A percentile compares a stretch with the other conserved stretches of the same genome.
Evolutionary conservation across 2,329 filamentous ascomycete species (phyloP).

Genomic region (Claviceps sp.): DNA sequence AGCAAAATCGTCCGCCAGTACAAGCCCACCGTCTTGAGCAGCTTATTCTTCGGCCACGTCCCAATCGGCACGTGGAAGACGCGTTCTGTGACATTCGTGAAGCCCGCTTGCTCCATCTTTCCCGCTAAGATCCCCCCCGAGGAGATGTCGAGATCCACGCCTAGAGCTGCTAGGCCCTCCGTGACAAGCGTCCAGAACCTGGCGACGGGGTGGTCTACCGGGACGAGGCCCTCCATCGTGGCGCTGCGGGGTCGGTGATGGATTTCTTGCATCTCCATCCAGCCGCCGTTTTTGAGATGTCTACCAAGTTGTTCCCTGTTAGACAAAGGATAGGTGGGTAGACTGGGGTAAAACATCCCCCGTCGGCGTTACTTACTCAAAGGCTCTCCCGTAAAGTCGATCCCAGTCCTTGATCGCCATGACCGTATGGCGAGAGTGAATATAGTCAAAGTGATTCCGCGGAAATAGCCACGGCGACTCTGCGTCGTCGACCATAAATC

Average conservation of each 20-base stretch:
- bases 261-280: conserved; percentile 43
- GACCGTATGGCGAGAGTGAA: conserved; percentile 44
- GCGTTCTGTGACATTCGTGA: conserved; percentile 36
- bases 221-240: conserved; percentile 23
- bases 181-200: conserved; percentile 34
- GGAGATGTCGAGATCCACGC: conserved; percentile 33
- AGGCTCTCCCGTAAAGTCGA: conserved; percentile 29
- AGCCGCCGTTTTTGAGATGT: conserved; percentile 39
- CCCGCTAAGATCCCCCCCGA: conserved; percentile 27
- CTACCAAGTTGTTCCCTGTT: conserved; percentile 13
- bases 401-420: conserved; percentile 44
- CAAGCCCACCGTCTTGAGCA: conserved; percentile 36
- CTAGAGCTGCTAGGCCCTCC: conserved; percentile 28
- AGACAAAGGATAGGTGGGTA: not conserved
- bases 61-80: conserved; percentile 40
- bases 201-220: conserved; percentile 26
- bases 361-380: conserved; percentile 25
- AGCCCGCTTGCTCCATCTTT: conserved; percentile 36
- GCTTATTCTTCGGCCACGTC: conserved; percentile 38
- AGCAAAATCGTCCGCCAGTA: conserved; percentile 38
- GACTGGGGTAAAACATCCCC: not conserved
- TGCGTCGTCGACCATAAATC: conserved; percentile 43
- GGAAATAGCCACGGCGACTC: conserved; percentile 44
- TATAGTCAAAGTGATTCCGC: conserved; percentile 42
- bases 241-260: conserved; percentile 34